Conservation (phyloP, 2,329 filamentous ascomycete genomes). For the Elsinoe batatas region DNA sequence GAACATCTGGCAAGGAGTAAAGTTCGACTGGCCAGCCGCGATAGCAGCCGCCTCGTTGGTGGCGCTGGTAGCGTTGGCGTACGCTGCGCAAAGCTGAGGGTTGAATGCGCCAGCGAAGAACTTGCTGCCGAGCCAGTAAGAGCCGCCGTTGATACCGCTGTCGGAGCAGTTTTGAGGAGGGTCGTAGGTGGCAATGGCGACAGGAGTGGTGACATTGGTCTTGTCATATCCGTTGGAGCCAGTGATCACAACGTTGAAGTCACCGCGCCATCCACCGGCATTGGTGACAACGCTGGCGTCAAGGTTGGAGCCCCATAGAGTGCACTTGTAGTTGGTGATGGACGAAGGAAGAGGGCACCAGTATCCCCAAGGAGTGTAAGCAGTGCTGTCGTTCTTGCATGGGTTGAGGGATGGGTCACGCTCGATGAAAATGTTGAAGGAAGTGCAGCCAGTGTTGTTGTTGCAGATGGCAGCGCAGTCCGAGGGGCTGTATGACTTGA, state of each 20-base stretch:
- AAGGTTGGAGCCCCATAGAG: constrained; percentile 23
- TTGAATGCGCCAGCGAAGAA: constrained; percentile 23
- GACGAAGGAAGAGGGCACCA: constrained; percentile 21
- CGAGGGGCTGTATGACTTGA: constrained; percentile 18
- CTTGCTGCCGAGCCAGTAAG: constrained; percentile 17
- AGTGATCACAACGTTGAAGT: constrained; percentile 16
- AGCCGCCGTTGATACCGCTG: constrained; percentile 7
- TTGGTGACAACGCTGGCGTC: constrained; percentile 15
- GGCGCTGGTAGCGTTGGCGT: constrained; percentile 19
- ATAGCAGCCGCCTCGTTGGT: constrained; percentile 16
- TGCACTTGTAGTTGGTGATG: constrained; percentile 27
- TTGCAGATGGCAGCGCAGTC: constrained; percentile 19
- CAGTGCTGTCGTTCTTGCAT: constrained; percentile 16
- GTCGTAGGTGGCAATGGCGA: constrained; percentile 6
- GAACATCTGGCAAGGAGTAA: constrained; percentile 19
- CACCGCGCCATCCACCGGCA: constrained; percentile 14
- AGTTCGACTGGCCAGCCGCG: constrained; percentile 12
- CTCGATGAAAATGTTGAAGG: constrained; percentile 20
- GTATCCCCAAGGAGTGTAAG: constrained; percentile 16
- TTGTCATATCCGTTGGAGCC: constrained; percentile 19
- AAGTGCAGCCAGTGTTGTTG: constrained; percentile 16
- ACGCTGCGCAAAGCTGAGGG: constrained; percentile 20
- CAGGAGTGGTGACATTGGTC: constrained; percentile 14
- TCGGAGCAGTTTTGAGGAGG: constrained; percentile 12
- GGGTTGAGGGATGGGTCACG: constrained; percentile 19